Percentiles rank a stretch among this genome's conserved stretches.
Conservation (phyloP, 192 early-diverging fungal genomes). For the Geranomyces michiganensis region DNA sequence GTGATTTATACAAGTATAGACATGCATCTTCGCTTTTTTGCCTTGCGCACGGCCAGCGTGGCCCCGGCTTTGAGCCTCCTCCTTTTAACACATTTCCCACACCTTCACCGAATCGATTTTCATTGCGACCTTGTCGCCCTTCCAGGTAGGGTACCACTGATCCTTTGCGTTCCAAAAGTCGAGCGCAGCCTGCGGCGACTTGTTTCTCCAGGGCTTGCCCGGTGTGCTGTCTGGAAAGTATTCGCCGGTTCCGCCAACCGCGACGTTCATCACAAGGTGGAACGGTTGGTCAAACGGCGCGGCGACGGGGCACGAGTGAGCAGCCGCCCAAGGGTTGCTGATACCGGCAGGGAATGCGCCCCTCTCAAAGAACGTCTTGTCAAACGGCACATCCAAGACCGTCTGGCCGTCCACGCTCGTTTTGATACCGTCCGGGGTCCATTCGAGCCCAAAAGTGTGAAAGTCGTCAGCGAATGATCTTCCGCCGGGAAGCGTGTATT, state of each 20-base stretch:
- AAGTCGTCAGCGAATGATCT: conserved; percentile 58
- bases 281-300: conserved; percentile 67
- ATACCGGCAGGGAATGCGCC: conserved; percentile 55
- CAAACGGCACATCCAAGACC: conserved; percentile 56
- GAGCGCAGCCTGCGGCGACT: conserved; percentile 44
- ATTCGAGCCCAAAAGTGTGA: conserved; percentile 56
- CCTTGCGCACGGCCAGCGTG: too few species aligned
- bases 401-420: conserved; percentile 62
- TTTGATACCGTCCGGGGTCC: conserved; percentile 54
- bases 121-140: conserved; percentile 35
- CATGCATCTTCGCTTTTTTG: too few species aligned
- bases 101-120: conserved; percentile 39
- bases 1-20: too few species aligned
- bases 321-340: conserved; percentile 55
- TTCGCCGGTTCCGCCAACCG: conserved; percentile 59
- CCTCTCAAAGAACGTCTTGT: conserved; percentile 48
- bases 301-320: conserved; percentile 21
- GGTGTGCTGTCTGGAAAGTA: conserved; percentile 58
- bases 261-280: conserved; percentile 61
- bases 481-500: conserved; percentile 39
- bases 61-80: too few species aligned
- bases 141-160: conserved; percentile 62
- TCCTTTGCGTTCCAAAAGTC: conserved; percentile 57
- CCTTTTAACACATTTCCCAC: conserved; percentile 39
- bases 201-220: conserved; percentile 61